phyloP scores from a whole-genome alignment of 2,329 filamentous ascomycete genomes.

The Alternaria novae-zelandiae region DNA sequence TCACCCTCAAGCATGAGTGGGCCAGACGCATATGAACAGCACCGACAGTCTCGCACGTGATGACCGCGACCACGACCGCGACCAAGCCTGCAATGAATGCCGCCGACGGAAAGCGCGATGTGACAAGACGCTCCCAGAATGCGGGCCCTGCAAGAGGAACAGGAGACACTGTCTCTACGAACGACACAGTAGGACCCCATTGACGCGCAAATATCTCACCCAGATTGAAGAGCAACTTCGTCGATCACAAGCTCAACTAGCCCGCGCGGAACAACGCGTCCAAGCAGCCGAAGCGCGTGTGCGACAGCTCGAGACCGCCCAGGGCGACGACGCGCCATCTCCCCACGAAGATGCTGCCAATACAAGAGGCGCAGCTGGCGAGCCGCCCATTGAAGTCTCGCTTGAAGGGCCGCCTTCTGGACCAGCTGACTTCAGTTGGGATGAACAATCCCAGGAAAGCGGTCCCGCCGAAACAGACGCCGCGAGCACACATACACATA shows the following conservation, averaged over 20 bases:
- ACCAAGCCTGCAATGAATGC: slow-evolving; percentile 16
- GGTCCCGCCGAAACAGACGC: neutral
- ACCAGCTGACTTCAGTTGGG: slow-evolving; percentile 2
- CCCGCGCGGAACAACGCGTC: slow-evolving; percentile 7
- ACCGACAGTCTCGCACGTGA: slow-evolving; percentile 1
- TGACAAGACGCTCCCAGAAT: slow-evolving; percentile 14
- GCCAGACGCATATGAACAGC: slow-evolving; percentile 12
- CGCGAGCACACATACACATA: neutral
- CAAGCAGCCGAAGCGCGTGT: slow-evolving; percentile 11
- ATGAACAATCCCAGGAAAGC: neutral
- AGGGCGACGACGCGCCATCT: neutral
- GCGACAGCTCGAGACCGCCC: slow-evolving; percentile 3
- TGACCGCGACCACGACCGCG: slow-evolving; percentile 5
- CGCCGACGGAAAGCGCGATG: slow-evolving; percentile 19
- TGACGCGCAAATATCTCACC: slow-evolving; percentile 51
- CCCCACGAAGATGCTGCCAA: neutral
- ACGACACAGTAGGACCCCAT: slow-evolving; percentile 55
- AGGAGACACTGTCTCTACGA: slow-evolving; percentile 58
- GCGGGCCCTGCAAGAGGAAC: slow-evolving; percentile 46
- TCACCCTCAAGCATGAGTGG: slow-evolving; percentile 1
- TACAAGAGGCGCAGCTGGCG: neutral
- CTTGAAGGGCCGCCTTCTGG: slow-evolving; percentile 5
- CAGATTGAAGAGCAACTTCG: slow-evolving; percentile 15
- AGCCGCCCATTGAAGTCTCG: slow-evolving; percentile 1
- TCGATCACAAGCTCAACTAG: slow-evolving; percentile 9